Base-by-base conservation (phyloP, 768 basidiomycete species). In the Boletus vinaceobasis region DNA sequence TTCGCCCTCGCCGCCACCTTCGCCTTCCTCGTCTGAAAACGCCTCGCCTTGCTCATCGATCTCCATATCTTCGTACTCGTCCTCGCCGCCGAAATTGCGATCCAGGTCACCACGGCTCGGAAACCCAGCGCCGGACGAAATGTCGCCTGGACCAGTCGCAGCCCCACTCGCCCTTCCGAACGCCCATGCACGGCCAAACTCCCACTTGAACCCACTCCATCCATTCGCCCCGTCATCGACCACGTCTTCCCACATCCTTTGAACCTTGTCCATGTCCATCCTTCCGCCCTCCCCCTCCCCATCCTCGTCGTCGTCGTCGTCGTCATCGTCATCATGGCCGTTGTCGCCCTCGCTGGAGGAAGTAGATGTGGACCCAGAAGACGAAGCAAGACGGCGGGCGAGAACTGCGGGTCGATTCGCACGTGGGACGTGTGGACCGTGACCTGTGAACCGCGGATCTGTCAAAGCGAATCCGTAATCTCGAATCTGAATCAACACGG, bases 21-120 rank as follows among this genome's bases (percentile, higher is more conserved):
- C 61, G 2, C 46, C 64, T 6, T 57, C 56, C 13, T 61, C 65
- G 7, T 62, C 63, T 1, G 44, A 56, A 33, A 57, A 50, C 1
- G 38, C 40, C 7, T 75, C 77, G 15, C 74, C 75, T 7, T 71
- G 73, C 2, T 74, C 75, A 4, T 72, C 52, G 13, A 60, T 45
- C 1, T 64, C 68, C 49, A 60, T 52, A 0, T 53, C 60, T 55
- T 64, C 71, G 8, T 63, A 60, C 10, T 63, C 66, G 4, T 63
- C 68, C 37, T 67, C 72, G 13, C 62, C 70, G 1, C 68, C 67
- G 55, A 84, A 83, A 59, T 83, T 82, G 40, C 76, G 70, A 38
- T 72, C 74, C 52, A 83, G 68, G 58, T 83, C 81, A 0, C 62
- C 71, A 36, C 67, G 70, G 50, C 67, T 75, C n/a, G 76, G 80